These are phyloP conservation scores for Asterella californica DNA, from an alignment of 225 moss, liverwort and hornwort genomes.

Conservation along the genomic window DNA sequence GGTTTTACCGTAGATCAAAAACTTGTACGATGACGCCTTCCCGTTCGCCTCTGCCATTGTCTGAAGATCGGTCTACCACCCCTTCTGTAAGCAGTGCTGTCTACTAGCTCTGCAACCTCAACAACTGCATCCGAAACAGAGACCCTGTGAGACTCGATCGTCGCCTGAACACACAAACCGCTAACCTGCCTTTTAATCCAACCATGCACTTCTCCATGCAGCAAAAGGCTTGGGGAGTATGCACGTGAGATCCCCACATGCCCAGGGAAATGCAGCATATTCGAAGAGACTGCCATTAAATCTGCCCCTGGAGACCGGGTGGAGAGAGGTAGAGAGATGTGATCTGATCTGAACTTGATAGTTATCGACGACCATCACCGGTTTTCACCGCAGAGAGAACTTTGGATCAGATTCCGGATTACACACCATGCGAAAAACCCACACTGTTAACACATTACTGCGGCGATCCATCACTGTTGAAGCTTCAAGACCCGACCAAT, in stretches of 20 bases:
- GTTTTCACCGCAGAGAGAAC: neutral
- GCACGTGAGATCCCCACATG: neutral
- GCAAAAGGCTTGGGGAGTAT: neutral
- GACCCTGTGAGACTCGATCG: neutral
- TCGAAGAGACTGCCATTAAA: neutral
- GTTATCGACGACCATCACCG: neutral
- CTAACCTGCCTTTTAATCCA: neutral
- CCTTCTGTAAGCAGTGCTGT: neutral
- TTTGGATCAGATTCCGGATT: neutral
- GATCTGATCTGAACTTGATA: neutral
- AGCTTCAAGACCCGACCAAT: neutral
- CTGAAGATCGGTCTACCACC: neutral
- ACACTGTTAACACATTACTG: neutral
- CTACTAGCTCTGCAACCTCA: neutral
- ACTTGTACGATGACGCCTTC: constrained; percentile 27
- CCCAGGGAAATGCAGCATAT: neutral
- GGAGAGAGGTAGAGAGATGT: neutral
- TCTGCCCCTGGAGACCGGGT: neutral
- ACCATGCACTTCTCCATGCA: neutral
- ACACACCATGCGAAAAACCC: neutral
- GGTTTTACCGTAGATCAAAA: constrained; percentile 42
- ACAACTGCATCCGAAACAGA: neutral
- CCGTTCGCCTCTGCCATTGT: constrained; percentile 30
- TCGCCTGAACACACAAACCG: neutral
- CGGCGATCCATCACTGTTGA: neutral